Evolutionary conservation across 108 stramenopile species (phyloP).

Genomic region (Asterionellopsis glacialis): DNA sequence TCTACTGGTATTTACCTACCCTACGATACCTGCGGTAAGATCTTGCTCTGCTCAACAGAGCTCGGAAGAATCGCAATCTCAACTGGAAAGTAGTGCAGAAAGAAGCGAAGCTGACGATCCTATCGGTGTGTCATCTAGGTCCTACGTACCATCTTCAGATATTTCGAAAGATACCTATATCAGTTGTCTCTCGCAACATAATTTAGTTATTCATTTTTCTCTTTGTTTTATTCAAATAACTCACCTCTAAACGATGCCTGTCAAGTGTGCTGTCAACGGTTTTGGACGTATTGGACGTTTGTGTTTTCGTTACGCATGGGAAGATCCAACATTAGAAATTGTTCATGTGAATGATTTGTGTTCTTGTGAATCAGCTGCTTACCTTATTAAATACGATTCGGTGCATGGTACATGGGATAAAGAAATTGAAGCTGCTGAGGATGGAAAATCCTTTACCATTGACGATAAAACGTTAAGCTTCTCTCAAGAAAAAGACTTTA

Average conservation of each 20-base stretch:
- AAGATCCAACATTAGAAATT: constrained; percentile 82
- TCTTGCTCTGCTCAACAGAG: too few species aligned
- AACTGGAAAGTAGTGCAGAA: too few species aligned
- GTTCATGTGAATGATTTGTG: constrained; percentile 93
- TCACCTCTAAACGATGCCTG: constrained; percentile 9
- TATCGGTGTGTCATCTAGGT: too few species aligned
- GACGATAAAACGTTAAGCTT: constrained; percentile 84
- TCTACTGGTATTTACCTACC: too few species aligned
- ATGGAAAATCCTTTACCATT: constrained; percentile 72
- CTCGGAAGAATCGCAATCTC: too few species aligned
- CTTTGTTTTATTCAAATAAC: background rate
- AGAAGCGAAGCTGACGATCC: too few species aligned
- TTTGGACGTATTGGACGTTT: constrained; percentile 94
- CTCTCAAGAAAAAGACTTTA: constrained; percentile 58
- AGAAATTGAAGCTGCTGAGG: constrained; percentile 54
- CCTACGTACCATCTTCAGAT: too few species aligned
- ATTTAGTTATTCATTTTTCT: too few species aligned
- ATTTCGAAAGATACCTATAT: too few species aligned
- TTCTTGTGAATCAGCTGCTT: constrained; percentile 79
- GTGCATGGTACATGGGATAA: constrained; percentile 94
- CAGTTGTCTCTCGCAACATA: too few species aligned
- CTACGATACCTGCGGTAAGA: too few species aligned
- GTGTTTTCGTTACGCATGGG: constrained; percentile 86
- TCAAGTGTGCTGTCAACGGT: constrained; percentile 86
- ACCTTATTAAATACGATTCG: constrained; percentile 91